These are phyloP conservation scores for Hypoxylon sp. DNA, from an alignment of 2,329 filamentous ascomycete genomes.

Conservation along the genomic window DNA sequence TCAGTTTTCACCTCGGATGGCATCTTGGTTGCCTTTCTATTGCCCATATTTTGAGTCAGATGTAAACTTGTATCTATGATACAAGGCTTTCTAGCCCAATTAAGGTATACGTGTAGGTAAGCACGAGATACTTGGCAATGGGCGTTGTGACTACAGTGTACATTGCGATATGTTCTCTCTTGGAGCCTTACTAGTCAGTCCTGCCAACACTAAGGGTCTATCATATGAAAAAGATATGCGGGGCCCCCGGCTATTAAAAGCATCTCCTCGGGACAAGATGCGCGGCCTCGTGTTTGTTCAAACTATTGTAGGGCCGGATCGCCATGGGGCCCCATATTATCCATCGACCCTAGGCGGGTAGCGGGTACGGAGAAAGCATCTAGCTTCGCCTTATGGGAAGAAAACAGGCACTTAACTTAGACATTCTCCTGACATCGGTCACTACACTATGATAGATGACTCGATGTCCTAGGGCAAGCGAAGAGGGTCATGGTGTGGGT, in stretches of 20 bases:
- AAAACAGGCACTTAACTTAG: not conserved
- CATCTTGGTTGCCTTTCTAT: not conserved
- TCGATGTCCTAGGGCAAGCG: not conserved
- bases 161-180: not conserved
- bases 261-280: slow-evolving; percentile 3
- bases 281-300: not conserved
- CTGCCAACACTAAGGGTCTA: not conserved
- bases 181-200: not conserved
- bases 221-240: not conserved
- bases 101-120: slow-evolving; percentile 29
- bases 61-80: not conserved
- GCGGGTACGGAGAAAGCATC: slow-evolving; percentile 1
- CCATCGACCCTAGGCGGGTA: slow-evolving; percentile 1
- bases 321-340: slow-evolving; percentile 13
- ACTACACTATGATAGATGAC: not conserved
- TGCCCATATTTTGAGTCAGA: slow-evolving; percentile 3
- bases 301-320: slow-evolving; percentile 9
- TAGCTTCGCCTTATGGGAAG: slow-evolving; percentile 8
- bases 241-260: not conserved
- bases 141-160: not conserved
- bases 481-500: not conserved
- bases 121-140: slow-evolving; percentile 5
- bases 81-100: slow-evolving; percentile 11
- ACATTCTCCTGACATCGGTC: slow-evolving; percentile 20
- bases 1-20: not conserved